These are phyloP conservation scores for Xylariomycetidae sp. DNA, from an alignment of 2,329 filamentous ascomycete species.

Conservation along the genomic window DNA sequence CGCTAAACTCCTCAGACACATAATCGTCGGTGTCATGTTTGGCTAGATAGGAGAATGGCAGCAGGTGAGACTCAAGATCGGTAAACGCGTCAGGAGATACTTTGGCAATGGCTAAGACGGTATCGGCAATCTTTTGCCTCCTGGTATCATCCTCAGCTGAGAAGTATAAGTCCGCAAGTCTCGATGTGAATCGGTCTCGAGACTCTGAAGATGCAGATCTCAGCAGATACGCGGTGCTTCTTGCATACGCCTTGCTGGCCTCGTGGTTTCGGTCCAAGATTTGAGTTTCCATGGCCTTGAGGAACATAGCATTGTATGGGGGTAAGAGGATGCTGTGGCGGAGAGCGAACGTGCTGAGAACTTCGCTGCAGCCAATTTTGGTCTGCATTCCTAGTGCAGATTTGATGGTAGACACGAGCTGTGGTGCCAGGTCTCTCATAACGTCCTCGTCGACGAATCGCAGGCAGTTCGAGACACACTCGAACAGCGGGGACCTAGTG, in stretches of 20 bases:
- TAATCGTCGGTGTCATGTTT: constrained; percentile 82
- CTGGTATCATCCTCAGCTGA: constrained; percentile 71
- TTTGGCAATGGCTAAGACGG: constrained; percentile 78
- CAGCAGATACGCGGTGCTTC: constrained; percentile 79
- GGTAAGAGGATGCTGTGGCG: constrained; percentile 71
- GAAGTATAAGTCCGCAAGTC: constrained; percentile 70
- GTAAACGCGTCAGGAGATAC: constrained; percentile 86
- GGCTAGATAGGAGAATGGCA: constrained; percentile 85
- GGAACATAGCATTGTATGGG: constrained; percentile 69
- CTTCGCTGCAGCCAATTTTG: constrained; percentile 84
- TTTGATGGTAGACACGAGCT: constrained; percentile 75
- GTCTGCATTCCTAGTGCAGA: constrained; percentile 85
- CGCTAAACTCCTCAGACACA: constrained; percentile 72
- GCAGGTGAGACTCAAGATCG: constrained; percentile 64
- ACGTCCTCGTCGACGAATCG: constrained; percentile 74
- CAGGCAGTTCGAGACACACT: constrained; percentile 84
- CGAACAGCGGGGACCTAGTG: constrained; percentile 81
- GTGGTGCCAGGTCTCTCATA: constrained; percentile 70
- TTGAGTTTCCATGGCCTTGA: constrained; percentile 74
- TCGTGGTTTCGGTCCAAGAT: constrained; percentile 91
- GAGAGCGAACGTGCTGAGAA: constrained; percentile 80
- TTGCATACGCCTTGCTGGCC: constrained; percentile 83
- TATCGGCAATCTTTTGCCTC: constrained; percentile 74
- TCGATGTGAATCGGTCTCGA: constrained; percentile 46
- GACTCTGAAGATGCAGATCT: constrained; percentile 48